Evolutionary conservation across 2,329 filamentous ascomycete genomes (phyloP).

Genomic region (Epichloe baconii): DNA sequence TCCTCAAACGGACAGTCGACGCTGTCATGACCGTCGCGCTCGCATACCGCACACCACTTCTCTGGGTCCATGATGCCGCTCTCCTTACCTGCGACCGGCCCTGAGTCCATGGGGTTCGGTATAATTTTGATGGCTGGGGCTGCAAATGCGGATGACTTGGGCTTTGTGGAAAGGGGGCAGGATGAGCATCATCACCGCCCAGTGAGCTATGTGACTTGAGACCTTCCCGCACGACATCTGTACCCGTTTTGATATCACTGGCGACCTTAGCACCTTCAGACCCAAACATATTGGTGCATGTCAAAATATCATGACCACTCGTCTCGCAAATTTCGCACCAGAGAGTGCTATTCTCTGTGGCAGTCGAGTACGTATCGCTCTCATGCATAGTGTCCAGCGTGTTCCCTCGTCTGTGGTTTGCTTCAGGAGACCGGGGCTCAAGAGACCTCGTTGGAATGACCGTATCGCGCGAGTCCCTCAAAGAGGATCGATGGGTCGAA

Average conservation of each 20-base stretch:
- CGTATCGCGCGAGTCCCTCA: constrained; percentile 54
- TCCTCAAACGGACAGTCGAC: constrained; percentile 91
- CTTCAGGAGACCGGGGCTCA: constrained; percentile 34
- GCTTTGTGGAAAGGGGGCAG: constrained; percentile 38
- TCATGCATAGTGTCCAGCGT: constrained; percentile 58
- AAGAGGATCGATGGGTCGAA: constrained; percentile 38
- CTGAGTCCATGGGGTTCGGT: constrained; percentile 50
- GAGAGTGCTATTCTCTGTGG: constrained; percentile 59
- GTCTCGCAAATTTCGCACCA: constrained; percentile 97
- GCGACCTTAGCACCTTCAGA: constrained; percentile 25
- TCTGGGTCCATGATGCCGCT: constrained; percentile 66
- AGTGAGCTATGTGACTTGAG: constrained; percentile 27
- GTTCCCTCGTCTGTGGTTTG: constrained; percentile 19
- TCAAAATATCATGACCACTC: constrained; percentile 82
- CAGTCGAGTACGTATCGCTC: constrained; percentile 55
- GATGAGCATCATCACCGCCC: constrained; percentile 30
- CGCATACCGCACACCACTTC: constrained; percentile 96
- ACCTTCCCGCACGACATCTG: constrained; percentile 23
- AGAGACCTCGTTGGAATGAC: constrained; percentile 42
- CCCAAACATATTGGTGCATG: constrained; percentile 82
- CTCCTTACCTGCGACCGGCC: constrained; percentile 64
- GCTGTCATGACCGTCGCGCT: constrained; percentile 91
- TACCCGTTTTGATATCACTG: constrained; percentile 19
- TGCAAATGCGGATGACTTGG: constrained; percentile 26
- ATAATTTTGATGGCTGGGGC: constrained; percentile 33